A percentile compares a stretch with the other conserved stretches of the same genome.
phyloP scores from a whole-genome alignment of 2,329 filamentous ascomycete species.

The Lasiodiplodia citricola region DNA sequence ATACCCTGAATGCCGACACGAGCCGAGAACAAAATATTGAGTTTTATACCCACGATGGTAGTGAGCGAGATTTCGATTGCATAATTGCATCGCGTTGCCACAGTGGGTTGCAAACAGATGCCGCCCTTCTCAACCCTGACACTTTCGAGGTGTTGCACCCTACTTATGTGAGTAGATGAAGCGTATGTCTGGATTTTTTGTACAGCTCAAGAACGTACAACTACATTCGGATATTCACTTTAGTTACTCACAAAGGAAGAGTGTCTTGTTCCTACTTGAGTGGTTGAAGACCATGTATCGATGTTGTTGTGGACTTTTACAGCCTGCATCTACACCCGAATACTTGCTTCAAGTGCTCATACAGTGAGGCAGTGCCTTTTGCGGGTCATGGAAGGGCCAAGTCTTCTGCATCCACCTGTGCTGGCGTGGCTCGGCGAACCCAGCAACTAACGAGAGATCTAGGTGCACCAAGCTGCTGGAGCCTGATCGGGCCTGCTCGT shows the following conservation, averaged over 20 bases:
- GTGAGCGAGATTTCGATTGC: neutral
- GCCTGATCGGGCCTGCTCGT: neutral
- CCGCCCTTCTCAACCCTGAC: neutral
- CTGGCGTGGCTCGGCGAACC: neutral
- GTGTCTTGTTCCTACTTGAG: neutral
- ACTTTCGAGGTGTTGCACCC: neutral
- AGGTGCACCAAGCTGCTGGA: neutral
- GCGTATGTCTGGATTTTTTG: neutral
- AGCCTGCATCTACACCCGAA: neutral
- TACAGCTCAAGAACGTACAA: neutral
- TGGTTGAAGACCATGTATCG: neutral
- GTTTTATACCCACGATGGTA: conserved; percentile 2
- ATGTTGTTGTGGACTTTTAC: neutral
- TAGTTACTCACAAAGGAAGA: neutral
- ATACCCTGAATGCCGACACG: neutral
- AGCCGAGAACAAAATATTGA: neutral
- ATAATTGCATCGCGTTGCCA: neutral
- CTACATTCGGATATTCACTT: neutral
- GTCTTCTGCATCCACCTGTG: neutral
- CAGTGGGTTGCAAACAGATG: neutral
- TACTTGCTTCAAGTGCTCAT: neutral
- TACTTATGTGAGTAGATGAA: neutral
- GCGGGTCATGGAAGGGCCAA: neutral
- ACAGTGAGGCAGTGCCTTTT: neutral
- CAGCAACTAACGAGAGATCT: neutral